A percentile compares a stretch with the other conserved stretches of the same genome.
phyloP scores from a whole-genome alignment of 2,329 filamentous ascomycete genomes.

The Trichoderma sp. region DNA sequence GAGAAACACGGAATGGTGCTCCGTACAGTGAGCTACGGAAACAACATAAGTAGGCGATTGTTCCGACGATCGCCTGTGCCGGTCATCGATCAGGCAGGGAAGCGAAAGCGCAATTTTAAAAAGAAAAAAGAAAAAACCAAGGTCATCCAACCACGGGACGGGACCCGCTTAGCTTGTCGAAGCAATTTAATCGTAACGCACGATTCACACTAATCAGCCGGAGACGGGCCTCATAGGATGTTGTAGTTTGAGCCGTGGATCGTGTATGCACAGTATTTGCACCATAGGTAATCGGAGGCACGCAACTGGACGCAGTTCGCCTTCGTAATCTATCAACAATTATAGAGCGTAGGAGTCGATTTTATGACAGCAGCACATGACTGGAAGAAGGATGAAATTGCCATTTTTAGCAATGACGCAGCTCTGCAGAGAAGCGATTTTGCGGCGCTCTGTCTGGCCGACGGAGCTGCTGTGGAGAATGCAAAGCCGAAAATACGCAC shows the following conservation, averaged over 20 bases:
- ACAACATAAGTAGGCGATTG: neutral
- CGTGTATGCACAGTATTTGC: neutral
- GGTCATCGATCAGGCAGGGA: neutral
- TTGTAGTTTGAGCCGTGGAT: neutral
- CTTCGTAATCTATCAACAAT: neutral
- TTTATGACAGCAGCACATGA: neutral
- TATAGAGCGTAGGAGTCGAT: neutral
- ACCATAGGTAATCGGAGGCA: neutral
- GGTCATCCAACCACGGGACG: neutral
- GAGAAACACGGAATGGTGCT: neutral
- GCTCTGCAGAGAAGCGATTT: neutral
- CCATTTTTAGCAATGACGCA: neutral
- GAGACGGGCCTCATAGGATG: neutral
- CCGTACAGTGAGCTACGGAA: neutral
- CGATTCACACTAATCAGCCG: conserved; percentile 8
- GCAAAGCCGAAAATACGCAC: neutral
- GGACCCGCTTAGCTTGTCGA: neutral
- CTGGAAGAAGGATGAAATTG: neutral
- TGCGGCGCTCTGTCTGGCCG: neutral
- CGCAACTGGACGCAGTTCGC: neutral
- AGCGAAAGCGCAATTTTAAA: conserved; percentile 2
- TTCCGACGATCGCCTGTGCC: conserved; percentile 6
- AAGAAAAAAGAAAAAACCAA: neutral
- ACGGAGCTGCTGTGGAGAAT: conserved; percentile 7
- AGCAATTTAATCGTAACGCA: conserved; percentile 17